Percentiles rank a stretch among this genome's conserved stretches.
phyloP scores from a whole-genome alignment of 2,329 filamentous ascomycete species.

The Sclerotinia trifoliorum region DNA sequence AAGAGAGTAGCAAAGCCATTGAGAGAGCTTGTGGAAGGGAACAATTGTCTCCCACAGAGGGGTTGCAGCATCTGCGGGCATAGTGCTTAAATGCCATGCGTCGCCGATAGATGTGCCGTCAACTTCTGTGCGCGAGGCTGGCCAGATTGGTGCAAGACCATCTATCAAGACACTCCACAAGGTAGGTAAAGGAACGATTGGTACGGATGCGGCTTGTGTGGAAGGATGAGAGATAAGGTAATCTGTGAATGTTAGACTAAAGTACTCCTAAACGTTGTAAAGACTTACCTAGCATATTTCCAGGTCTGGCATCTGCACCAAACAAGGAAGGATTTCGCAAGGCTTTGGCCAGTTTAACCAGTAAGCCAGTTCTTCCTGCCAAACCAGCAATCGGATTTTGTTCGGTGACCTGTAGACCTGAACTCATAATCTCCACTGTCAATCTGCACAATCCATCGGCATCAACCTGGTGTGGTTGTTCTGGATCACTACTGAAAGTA shows the following conservation, averaged over 20 bases:
- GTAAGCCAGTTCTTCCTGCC: constrained; percentile 76
- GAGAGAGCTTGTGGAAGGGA: constrained; percentile 90
- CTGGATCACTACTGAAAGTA: constrained; percentile 77
- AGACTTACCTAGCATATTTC: constrained; percentile 83
- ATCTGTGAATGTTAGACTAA: constrained; percentile 54
- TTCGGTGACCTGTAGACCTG: constrained; percentile 79
- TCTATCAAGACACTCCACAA: constrained; percentile 91
- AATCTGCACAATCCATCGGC: constrained; percentile 73
- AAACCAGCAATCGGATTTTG: constrained; percentile 81
- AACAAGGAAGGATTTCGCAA: constrained; percentile 80
- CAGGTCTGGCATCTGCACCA: constrained; percentile 78
- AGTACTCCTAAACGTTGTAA: constrained; percentile 3
- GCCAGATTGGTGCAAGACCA: constrained; percentile 85
- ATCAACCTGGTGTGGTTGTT: constrained; percentile 87
- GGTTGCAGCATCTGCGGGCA: constrained; percentile 57
- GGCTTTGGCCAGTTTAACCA: constrained; percentile 73
- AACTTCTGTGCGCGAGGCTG: constrained; percentile 77
- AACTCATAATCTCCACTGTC: constrained; percentile 71
- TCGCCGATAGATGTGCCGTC: constrained; percentile 87
- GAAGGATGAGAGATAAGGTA: constrained; percentile 90
- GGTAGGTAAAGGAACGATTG: constrained; percentile 81
- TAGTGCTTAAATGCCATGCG: constrained; percentile 84
- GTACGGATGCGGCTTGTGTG: constrained; percentile 83
- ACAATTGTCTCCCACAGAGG: constrained; percentile 77
- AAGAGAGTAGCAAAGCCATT: constrained; percentile 92